Evolutionary conservation across 371 early-diverging fungal species (phyloP), one percentile per base, ranked within the genome.

Genomic region (Rhizopus microsporus): DNA sequence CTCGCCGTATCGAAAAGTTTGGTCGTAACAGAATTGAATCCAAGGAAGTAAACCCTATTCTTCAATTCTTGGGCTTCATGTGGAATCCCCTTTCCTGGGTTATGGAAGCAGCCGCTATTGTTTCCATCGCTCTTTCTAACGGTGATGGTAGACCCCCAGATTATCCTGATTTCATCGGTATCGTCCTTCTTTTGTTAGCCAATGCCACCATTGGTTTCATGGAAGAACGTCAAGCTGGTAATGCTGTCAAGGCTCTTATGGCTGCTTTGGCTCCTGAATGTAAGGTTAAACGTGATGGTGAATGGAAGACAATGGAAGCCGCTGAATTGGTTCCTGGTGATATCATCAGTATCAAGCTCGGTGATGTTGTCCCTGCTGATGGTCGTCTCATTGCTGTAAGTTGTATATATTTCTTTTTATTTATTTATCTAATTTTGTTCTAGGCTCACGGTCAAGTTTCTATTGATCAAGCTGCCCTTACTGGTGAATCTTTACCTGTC

Each of bases 41-140:
- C 56, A 88, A 87, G 75, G 88, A 88, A 71, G 66, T 85, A 64
- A 93, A 88, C 72, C 92, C 93, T 2, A 53, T 93, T 65, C 67
- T 92, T 60, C 87, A 89, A 80, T 95, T 95, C 81, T 80, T 94
- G 56, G 84, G 89, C 54, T 95, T 92, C 82, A 88, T 90, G 88
- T 87, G 88, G 88, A 88, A 88, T 60, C 88, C 90, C 44, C 80
- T 90, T 23, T 88, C 90, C 12, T 90, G 87, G 84, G 88, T 90
- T 52, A 90, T 90, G 88, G 90, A 90, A 65, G 86, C 86, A 42
- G 89, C 90, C 52, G 88, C 88, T 10, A 59, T 88, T 39, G 88
- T 90, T 16, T 84, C 90, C 53, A 88, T 88, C 60, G 88, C 75
- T 29, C 75, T 89, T 34, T 86, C 86, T 58, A 89, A 89, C 77